A percentile compares a stretch with the other conserved stretches of the same genome.
phyloP scores from a whole-genome alignment of 1,139 yeast species.

The Taiozyma onychis region DNA sequence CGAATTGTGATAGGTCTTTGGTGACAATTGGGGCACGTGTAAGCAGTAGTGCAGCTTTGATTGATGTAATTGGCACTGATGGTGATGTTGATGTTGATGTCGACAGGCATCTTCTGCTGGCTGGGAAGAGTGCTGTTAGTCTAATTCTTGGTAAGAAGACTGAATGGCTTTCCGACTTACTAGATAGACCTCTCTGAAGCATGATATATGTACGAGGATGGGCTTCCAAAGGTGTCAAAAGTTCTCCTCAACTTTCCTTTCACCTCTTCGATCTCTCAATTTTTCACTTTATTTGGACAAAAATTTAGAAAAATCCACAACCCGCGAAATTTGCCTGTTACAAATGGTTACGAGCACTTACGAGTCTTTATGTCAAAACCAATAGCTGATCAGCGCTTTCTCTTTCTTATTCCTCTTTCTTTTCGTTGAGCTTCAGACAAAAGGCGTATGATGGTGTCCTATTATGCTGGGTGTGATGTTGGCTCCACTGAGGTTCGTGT shows the following conservation, averaged over 20 bases:
- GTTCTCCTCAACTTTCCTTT: neutral
- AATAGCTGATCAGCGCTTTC: neutral
- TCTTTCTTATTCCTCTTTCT: neutral
- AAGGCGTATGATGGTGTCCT: neutral
- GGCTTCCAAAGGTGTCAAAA: neutral
- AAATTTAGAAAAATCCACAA: neutral
- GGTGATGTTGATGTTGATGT: constrained; percentile 11
- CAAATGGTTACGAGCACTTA: neutral
- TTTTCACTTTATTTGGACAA: neutral
- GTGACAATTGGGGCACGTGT: constrained; percentile 84
- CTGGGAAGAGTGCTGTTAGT: constrained; percentile 1
- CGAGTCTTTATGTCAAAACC: neutral
- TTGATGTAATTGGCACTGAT: constrained; percentile 11
- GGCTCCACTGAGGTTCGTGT: constrained; percentile 49
- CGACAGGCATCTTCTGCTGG: constrained; percentile 19
- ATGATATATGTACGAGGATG: neutral
- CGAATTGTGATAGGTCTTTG: constrained; percentile 68
- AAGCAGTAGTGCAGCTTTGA: constrained; percentile 51
- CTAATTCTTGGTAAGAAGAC: neutral
- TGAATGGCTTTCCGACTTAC: neutral
- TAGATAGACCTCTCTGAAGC: neutral
- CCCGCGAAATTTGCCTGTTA: neutral
- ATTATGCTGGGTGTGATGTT: constrained; percentile 41
- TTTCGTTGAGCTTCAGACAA: neutral
- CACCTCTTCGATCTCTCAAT: neutral